Evolutionary conservation across 2,329 filamentous ascomycete species (phyloP).

Genomic region (Colletotrichum magnum): DNA sequence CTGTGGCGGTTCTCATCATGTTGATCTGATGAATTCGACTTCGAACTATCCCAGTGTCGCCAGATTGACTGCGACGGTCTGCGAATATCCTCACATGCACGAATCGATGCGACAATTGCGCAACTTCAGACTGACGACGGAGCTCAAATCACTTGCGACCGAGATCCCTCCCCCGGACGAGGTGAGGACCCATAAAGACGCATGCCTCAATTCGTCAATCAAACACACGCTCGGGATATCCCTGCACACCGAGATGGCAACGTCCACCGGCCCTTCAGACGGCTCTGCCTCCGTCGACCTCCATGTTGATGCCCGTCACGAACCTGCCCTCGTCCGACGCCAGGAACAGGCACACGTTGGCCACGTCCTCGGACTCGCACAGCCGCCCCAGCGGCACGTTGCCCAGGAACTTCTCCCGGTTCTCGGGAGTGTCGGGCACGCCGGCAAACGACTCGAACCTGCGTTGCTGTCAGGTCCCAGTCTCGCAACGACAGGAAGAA

Average conservation of each 20-base stretch:
- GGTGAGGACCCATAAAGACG: too few relatives aligned
- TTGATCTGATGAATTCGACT: too few relatives aligned
- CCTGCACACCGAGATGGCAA: too few relatives aligned
- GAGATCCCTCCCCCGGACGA: too few relatives aligned
- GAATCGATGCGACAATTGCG: too few relatives aligned
- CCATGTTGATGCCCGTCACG: constrained; percentile 79
- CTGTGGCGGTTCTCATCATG: neutral
- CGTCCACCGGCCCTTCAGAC: constrained; percentile 7
- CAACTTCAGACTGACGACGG: too few relatives aligned
- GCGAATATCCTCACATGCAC: too few relatives aligned
- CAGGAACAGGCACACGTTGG: constrained; percentile 78
- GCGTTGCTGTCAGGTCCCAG: neutral
- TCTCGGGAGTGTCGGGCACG: constrained; percentile 74
- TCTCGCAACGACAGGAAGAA: neutral
- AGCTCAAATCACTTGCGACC: too few relatives aligned
- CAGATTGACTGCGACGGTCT: too few relatives aligned
- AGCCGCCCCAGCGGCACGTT: constrained; percentile 35
- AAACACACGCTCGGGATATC: too few relatives aligned
- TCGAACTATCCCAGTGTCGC: too few relatives aligned
- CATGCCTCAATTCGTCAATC: too few relatives aligned
- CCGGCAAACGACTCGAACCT: constrained; percentile 65
- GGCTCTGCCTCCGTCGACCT: constrained; percentile 52
- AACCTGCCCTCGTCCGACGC: constrained; percentile 80
- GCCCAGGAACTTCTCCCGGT: constrained; percentile 57
- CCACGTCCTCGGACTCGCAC: constrained; percentile 74